Percentiles rank a stretch among this genome's conserved stretches.
Conservation (phyloP, 192 early-diverging fungal species). For the Coemansia sp. region DNA sequence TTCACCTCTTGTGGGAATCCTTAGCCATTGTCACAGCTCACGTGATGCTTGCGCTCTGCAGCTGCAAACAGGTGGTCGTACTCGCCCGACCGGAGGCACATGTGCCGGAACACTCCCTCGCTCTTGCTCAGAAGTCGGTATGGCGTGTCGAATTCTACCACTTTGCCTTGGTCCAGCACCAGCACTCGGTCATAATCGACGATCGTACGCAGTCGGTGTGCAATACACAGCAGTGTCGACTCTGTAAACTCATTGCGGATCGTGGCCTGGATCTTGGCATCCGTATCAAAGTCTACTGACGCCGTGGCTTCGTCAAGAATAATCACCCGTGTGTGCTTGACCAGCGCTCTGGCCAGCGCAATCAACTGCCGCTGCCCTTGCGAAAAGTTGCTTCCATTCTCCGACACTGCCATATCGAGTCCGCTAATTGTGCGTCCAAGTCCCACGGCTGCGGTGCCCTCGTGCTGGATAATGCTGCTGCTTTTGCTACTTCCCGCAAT, state of each 20-base stretch:
- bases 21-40: not conserved
- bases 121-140: conserved; percentile 54
- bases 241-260: conserved; percentile 64
- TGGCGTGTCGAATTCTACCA: conserved; percentile 72
- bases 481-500: not conserved
- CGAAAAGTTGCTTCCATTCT: conserved; percentile 75
- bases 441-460: conserved; percentile 1
- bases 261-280: conserved; percentile 70
- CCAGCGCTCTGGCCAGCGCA: conserved; percentile 77
- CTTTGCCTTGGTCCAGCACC: conserved; percentile 72
- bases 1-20: not conserved
- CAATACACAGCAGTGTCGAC: conserved; percentile 69
- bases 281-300: conserved; percentile 78
- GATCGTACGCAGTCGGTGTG: conserved; percentile 73
- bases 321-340: conserved; percentile 68
- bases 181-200: conserved; percentile 76
- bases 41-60: conserved; percentile 55
- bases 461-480: conserved; percentile 1
- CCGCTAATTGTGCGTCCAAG: conserved; percentile 41
- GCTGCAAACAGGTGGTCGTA: conserved; percentile 68
- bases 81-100: conserved; percentile 85
- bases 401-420: conserved; percentile 42
- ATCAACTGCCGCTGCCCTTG: conserved; percentile 85
- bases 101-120: conserved; percentile 58
- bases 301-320: conserved; percentile 78